Evolutionary conservation across 2,329 filamentous ascomycete genomes (phyloP).

Genomic region (Alternaria viburni): DNA sequence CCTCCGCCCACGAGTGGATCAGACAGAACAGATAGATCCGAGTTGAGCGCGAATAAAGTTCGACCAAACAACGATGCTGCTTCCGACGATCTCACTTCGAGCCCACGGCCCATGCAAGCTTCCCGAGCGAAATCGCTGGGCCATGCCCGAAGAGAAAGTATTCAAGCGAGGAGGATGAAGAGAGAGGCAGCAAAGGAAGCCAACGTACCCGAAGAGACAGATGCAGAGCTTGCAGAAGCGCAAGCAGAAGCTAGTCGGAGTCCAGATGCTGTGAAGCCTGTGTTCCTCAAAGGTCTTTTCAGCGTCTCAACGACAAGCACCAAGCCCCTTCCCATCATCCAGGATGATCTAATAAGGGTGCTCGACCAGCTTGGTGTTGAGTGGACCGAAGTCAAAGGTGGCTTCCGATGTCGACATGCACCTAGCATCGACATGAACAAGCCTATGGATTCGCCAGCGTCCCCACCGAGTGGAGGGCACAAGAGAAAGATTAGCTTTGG

Average conservation of each 20-base stretch:
- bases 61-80: conserved; percentile 58
- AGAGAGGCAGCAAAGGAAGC: conserved; percentile 75
- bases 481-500: conserved; percentile 84
- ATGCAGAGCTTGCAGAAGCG: conserved; percentile 70
- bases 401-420: conserved; percentile 85
- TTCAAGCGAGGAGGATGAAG: conserved; percentile 80
- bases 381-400: conserved; percentile 89
- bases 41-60: conserved; percentile 53
- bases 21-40: conserved; percentile 80
- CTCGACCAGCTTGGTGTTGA: conserved; percentile 88
- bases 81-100: conserved; percentile 55
- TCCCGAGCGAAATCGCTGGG: conserved; percentile 82
- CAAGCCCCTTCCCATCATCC: conserved; percentile 84
- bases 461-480: conserved; percentile 57
- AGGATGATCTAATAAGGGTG: conserved; percentile 88
- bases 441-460: conserved; percentile 63
- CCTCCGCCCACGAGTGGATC: conserved; percentile 79
- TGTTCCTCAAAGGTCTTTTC: conserved; percentile 94
- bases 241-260: conserved; percentile 61
- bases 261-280: conserved; percentile 86
- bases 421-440: conserved; percentile 89
- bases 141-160: conserved; percentile 88
- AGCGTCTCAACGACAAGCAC: conserved; percentile 96
- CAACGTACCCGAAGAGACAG: conserved; percentile 89
- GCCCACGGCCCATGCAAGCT: conserved; percentile 39